Evolutionary conservation across 2,329 filamentous ascomycete genomes (phyloP).

Genomic region (Colletotrichum noveboracense): DNA sequence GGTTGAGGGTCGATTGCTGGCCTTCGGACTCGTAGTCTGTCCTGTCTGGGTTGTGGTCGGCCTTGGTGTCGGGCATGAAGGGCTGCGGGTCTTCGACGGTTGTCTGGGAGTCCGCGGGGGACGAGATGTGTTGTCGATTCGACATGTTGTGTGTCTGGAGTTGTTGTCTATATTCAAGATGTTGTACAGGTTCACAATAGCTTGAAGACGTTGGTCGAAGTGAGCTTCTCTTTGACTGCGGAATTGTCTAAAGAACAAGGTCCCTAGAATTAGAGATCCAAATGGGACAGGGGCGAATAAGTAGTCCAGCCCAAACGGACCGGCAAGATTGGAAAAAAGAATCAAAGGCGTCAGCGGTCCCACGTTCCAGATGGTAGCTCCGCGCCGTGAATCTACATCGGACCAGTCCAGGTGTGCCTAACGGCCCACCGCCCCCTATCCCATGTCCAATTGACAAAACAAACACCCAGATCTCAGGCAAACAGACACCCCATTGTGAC

Average conservation of each 20-base stretch:
- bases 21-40: slow-evolving; percentile 8
- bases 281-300: neutral
- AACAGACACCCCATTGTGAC: neutral
- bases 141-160: neutral
- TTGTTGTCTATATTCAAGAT: neutral
- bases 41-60: neutral
- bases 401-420: neutral
- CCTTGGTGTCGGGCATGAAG: neutral
- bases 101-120: slow-evolving; percentile 2
- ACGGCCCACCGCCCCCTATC: neutral
- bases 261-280: neutral
- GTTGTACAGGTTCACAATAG: neutral
- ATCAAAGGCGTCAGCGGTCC: slow-evolving; percentile 2
- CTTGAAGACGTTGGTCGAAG: neutral
- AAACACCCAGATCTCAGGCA: neutral
- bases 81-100: slow-evolving; percentile 1
- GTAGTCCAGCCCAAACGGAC: neutral
- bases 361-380: neutral
- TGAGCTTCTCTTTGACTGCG: neutral
- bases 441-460: neutral
- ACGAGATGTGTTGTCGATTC: neutral
- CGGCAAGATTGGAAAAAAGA: neutral
- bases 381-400: neutral
- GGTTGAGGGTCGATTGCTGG: neutral
- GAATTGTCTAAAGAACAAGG: neutral